Evolutionary conservation across 2,329 filamentous ascomycete genomes (phyloP).

Genomic region (Penicillium sumatraense): DNA sequence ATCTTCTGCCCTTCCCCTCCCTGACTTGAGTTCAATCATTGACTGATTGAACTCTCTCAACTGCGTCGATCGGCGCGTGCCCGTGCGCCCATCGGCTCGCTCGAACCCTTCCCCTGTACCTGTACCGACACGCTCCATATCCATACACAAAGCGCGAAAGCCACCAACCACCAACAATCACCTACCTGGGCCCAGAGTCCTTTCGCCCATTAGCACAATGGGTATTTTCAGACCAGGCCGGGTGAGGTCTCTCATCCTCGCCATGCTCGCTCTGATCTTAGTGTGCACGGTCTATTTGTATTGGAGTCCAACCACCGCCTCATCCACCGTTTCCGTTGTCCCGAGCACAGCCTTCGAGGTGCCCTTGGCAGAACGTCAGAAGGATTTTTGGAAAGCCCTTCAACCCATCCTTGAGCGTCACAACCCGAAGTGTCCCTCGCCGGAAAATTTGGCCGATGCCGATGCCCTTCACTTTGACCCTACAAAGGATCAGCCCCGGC

Average conservation of each 20-base stretch:
- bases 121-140: not conserved
- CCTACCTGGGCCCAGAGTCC: not conserved
- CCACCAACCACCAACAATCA: not conserved
- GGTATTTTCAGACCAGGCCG: conserved; percentile 33
- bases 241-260: conserved; percentile 34
- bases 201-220: conserved; percentile 21
- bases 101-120: conserved; percentile 11
- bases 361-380: conserved; percentile 40
- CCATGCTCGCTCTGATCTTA: conserved; percentile 33
- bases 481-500: conserved; percentile 32
- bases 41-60: not conserved
- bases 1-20: not conserved
- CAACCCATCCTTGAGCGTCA: conserved; percentile 40
- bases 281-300: conserved; percentile 44
- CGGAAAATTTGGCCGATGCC: conserved; percentile 29
- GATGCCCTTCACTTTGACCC: conserved; percentile 36
- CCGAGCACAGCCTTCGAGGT: conserved; percentile 40
- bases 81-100: conserved; percentile 23
- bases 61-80: conserved; percentile 21
- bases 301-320: conserved; percentile 37
- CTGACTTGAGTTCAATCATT: not conserved
- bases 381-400: conserved; percentile 42
- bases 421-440: conserved; percentile 35
- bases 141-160: conserved; percentile 9
- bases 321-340: conserved; percentile 33